phyloP scores from a whole-genome alignment of 1,284 basidiomycete genomes.

The Waitea zeae region DNA sequence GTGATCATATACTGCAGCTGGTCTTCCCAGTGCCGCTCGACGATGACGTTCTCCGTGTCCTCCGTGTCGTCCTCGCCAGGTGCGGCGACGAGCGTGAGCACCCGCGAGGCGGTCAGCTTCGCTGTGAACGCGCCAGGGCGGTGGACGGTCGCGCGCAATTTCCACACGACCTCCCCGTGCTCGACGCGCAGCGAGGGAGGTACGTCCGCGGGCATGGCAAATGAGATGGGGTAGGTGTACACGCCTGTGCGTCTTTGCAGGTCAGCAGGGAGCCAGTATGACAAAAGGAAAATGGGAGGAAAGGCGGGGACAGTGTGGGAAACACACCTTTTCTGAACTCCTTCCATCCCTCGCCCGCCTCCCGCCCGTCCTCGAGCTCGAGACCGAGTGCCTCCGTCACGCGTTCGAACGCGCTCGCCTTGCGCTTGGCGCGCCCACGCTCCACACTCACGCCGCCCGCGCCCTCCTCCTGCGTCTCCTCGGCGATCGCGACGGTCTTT shows the following conservation, averaged over 20 bases:
- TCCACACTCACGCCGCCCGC: slow-evolving; percentile 22
- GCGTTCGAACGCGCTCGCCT: slow-evolving; percentile 4
- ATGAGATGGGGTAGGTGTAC: slow-evolving; percentile 90
- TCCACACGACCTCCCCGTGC: slow-evolving; percentile 70
- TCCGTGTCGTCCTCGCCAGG: slow-evolving; percentile 71
- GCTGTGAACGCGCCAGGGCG: slow-evolving; percentile 70
- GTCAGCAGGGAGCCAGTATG: neutral
- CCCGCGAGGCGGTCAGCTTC: slow-evolving; percentile 55
- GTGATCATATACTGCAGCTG: slow-evolving; percentile 78
- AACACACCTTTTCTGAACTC: slow-evolving; percentile 75
- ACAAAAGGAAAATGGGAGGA: neutral
- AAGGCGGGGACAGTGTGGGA: neutral
- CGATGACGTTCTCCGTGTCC: slow-evolving; percentile 68
- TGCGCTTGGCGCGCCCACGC: no score
- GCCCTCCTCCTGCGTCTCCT: slow-evolving; percentile 18
- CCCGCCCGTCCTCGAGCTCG: slow-evolving; percentile 5
- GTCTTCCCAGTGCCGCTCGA: slow-evolving; percentile 87
- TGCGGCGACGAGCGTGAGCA: slow-evolving; percentile 64
- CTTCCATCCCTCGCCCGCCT: slow-evolving; percentile 46
- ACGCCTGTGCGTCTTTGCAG: slow-evolving; percentile 49
- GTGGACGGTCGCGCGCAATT: slow-evolving; percentile 69
- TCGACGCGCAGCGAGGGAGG: slow-evolving; percentile 72
- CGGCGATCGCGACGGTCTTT: slow-evolving; percentile 20
- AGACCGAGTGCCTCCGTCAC: slow-evolving; percentile 12
- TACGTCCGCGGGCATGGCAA: slow-evolving; percentile 66